Evolutionary conservation across 257 asterid genomes (phyloP).

Genomic region (Solanum chiquidenum): DNA sequence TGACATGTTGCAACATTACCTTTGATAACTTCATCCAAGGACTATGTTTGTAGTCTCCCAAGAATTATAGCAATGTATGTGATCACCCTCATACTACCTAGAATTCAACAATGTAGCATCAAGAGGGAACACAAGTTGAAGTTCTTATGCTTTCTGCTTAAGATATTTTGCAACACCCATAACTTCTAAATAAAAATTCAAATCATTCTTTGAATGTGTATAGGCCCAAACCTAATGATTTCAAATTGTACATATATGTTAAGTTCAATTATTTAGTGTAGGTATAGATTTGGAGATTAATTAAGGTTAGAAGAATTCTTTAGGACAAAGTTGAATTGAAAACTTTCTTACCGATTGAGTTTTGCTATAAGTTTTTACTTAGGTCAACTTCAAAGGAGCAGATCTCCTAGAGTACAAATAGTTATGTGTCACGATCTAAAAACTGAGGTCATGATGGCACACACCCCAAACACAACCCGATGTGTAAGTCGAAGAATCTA

Average conservation of each 20-base stretch:
- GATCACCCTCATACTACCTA: too few species aligned
- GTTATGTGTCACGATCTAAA: neutral
- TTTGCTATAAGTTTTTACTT: too few species aligned
- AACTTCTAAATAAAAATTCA: too few species aligned
- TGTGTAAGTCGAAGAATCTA: too few species aligned
- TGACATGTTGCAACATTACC: too few species aligned
- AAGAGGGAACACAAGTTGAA: neutral
- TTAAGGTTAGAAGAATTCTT: neutral
- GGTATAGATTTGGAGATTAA: neutral
- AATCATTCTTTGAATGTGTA: neutral
- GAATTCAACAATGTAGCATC: too few species aligned
- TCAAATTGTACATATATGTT: neutral
- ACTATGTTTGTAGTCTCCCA: too few species aligned
- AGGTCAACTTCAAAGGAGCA: neutral
- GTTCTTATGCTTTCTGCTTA: neutral
- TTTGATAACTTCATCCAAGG: too few species aligned
- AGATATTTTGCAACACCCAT: neutral
- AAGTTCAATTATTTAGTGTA: neutral
- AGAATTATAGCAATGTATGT: too few species aligned
- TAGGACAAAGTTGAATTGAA: neutral
- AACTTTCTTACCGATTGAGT: neutral
- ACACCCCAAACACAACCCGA: too few species aligned
- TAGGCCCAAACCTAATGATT: neutral
- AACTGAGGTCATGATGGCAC: too few species aligned
- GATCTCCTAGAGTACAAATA: too few species aligned